A percentile compares a stretch with the other conserved stretches of the same genome.
Conservation (phyloP, 108 stramenopile species). For the Ochromonas danica region DNA sequence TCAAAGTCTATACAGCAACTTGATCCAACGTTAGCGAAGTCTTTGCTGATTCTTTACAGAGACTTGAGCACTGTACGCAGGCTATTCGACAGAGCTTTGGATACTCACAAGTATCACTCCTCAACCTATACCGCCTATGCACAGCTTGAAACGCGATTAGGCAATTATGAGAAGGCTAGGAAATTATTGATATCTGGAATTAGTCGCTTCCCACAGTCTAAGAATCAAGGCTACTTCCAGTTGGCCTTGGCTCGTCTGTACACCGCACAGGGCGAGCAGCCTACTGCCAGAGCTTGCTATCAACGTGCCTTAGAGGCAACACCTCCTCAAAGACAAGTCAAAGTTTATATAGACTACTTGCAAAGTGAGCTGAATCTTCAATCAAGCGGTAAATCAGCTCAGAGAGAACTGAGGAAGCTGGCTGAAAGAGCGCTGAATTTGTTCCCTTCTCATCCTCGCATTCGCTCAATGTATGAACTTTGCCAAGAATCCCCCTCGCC, state of each 20-base stretch:
- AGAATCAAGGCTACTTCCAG: slow-evolving; percentile 15
- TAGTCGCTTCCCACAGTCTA: slow-evolving; percentile 13
- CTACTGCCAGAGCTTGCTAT: slow-evolving; percentile 14
- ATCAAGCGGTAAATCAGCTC: slow-evolving; percentile 15
- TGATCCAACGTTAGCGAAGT: too few relatives aligned
- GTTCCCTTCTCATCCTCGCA: slow-evolving; percentile 9
- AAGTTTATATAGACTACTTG: slow-evolving; percentile 17
- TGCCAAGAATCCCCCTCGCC: slow-evolving; percentile 12
- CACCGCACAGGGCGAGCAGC: slow-evolving; percentile 8
- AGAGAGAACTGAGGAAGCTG: slow-evolving; percentile 14
- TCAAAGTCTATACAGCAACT: too few relatives aligned
- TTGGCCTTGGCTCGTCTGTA: slow-evolving; percentile 13
- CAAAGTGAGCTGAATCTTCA: slow-evolving; percentile 15
- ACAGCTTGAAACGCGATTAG: too few relatives aligned
- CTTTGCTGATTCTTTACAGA: too few relatives aligned
- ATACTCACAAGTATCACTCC: too few relatives aligned
- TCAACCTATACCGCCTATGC: too few relatives aligned
- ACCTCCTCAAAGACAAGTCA: slow-evolving; percentile 15
- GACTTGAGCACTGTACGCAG: too few relatives aligned
- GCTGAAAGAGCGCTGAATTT: slow-evolving; percentile 15
- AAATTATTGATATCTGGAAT: too few relatives aligned
- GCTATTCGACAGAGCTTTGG: too few relatives aligned
- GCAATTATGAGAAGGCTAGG: too few relatives aligned
- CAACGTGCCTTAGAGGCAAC: slow-evolving; percentile 13
- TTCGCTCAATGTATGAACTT: slow-evolving; percentile 16